Base-by-base conservation (phyloP, 2,329 filamentous ascomycete species). In the Neofusicoccum sp. region DNA sequence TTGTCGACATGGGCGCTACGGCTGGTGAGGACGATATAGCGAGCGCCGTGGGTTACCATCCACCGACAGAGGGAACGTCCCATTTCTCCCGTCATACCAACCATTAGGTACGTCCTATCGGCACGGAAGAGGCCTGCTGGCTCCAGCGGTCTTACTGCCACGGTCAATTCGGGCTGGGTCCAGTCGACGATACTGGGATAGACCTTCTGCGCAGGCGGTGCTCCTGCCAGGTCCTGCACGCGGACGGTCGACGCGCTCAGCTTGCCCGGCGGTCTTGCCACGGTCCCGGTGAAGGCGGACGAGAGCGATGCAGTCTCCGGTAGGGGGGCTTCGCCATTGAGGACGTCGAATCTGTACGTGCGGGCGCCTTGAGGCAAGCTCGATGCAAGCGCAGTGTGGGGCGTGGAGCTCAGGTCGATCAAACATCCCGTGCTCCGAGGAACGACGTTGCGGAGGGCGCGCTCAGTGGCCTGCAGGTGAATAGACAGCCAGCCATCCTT, bases 1-100 rank as follows among this genome's bases (percentile, higher is more conserved):
- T 66, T 50, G 6, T 77, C 68, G 2, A 80, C 63, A 2, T 73
- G 67, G 3, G 78, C 76, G 11, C 71, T 73, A 1, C 81, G 76
- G 50, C 77, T 80, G 0, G 77, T 74, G 2, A 84, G 31, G 4
- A 67, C 66, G 28, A 74, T 44, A 29, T 69, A n/a, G 14, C 62
- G 59, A 3, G 71, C 72, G 0, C 70, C 70, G 22, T 67, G 61
- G 2, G n/a, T 12, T 1, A 70, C 56, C 71, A 73, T 71, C 67
- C 68, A 73, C 11, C 64, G 5, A 16, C 59, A 61, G 1, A 73
- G 47, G 0, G 68, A 68, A 0, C 61, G 50, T 1, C 71, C 72
- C 22, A 73, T 14, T 1, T 63, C 66, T 2, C 71, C 70, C 0
- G 67, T 63, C 7, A 71, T 39, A 3, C 72, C 72, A 2, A 70